phyloP scores from a whole-genome alignment of 257 asterid species.

The Jasminum sambac region DNA sequence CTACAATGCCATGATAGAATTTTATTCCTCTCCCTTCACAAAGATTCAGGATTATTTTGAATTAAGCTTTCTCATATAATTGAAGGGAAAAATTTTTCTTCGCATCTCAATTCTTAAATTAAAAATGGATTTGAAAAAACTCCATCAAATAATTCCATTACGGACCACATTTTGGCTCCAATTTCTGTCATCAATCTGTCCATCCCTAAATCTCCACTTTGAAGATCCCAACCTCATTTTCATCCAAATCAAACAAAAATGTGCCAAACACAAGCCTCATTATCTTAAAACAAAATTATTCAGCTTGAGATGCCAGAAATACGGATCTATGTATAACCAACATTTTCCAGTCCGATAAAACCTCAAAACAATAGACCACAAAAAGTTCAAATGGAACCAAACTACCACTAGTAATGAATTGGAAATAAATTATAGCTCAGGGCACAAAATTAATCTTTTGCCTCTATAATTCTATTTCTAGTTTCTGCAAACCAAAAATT shows the following conservation, averaged over 20 bases:
- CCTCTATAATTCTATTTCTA: background rate
- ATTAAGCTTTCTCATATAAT: no score
- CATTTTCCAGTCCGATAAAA: background rate
- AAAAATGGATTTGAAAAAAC: background rate
- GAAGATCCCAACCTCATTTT: background rate
- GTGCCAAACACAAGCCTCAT: background rate
- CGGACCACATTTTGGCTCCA: background rate
- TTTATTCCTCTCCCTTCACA: no score
- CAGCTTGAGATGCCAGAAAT: background rate
- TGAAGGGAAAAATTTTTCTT: no score
- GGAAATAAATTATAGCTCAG: background rate
- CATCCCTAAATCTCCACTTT: background rate
- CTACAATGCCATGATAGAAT: no score
- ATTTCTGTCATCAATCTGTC: background rate
- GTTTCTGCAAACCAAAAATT: background rate
- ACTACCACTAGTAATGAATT: background rate
- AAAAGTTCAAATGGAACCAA: background rate
- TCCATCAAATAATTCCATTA: background rate
- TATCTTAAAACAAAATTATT: background rate
- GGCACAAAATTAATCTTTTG: background rate
- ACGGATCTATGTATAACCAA: background rate
- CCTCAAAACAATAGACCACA: background rate
- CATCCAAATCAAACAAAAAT: background rate
- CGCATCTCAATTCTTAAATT: no score
- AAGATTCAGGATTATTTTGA: no score